These are phyloP conservation scores for Talaromyces albobiverticillius DNA, from an alignment of 2,329 filamentous ascomycete species.

Conservation along the genomic window DNA sequence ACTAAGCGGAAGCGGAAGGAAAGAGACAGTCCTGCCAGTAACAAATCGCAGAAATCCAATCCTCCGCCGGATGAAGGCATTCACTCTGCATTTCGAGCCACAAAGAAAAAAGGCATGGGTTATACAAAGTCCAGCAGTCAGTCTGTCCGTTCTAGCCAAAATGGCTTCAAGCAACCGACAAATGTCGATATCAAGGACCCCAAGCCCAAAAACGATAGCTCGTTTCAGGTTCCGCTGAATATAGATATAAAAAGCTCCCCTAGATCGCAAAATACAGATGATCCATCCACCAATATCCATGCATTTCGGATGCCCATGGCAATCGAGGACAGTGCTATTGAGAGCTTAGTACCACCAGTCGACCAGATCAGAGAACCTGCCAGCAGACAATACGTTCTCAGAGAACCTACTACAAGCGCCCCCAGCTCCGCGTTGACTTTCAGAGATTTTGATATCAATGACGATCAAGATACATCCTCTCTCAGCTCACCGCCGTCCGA, in stretches of 20 bases:
- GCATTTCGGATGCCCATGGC: slow-evolving; percentile 8
- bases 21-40: not conserved
- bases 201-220: not conserved
- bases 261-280: not conserved
- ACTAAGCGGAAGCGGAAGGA: not conserved
- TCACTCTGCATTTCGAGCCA: not conserved
- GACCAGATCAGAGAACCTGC: slow-evolving; percentile 24
- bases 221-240: not conserved
- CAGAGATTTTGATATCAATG: slow-evolving; percentile 21
- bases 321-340: not conserved
- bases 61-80: not conserved
- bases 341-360: not conserved
- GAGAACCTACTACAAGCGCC: slow-evolving; percentile 22
- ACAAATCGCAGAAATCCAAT: not conserved
- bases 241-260: not conserved
- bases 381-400: too few relatives aligned
- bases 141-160: not conserved
- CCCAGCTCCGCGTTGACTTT: slow-evolving; percentile 29
- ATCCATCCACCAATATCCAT: not conserved
- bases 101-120: not conserved
- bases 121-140: not conserved
- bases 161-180: not conserved
- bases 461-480: slow-evolving; percentile 21
- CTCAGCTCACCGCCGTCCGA: slow-evolving; percentile 26
- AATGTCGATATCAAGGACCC: not conserved